Base-by-base conservation (phyloP, 176 grass and related monocot genomes). In the Secale cereale region DNA sequence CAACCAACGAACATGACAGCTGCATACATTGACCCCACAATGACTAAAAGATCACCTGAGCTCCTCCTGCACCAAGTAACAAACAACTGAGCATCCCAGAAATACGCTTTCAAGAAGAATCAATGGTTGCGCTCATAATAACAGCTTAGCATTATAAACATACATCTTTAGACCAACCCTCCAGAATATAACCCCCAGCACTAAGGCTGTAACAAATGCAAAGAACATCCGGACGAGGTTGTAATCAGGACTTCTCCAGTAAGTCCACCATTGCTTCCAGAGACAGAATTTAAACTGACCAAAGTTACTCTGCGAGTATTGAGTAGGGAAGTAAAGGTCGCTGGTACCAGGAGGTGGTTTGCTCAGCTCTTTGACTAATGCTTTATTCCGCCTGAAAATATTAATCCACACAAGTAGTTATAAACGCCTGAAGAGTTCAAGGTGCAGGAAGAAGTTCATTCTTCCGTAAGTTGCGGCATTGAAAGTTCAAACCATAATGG, bases 171-270 rank as follows among this genome's bases (percentile, higher is more conserved):
- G 40, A n/a, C 88, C 95, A 78, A 94, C 85, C 77, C 85, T 92
- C 95, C 95, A 97, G 76, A 97, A 97, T 76, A 94, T 90, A 35
- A 81, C 32, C 48, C 92, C 94, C 72, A 97, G 70, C 62, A 97
- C 14, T 66, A 90, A 26, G 74, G 95, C 81, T 65, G 88, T 88
- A 84, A 92, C 23, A 41, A 91, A 12, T 33, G 91, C 83, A 86
- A 86, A 94, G 31, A 91, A 65, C 76, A 92, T 41, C 69, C 95
- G 92, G 71, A 89, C 88, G 62, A 92, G 82, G 43, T 94, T 97
- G 72, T 94, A 97, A 61, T 89, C 74, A 78, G 95, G 92, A 77
- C 83, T 90, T 88, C 92, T 92, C 95, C 95, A 97, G 59, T 97
- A 97, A 81, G 90, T 86, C 88, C 85, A 88, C 81, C 78, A 89